Percentiles rank a stretch among this genome's conserved stretches.
Evolutionary conservation across 2,329 filamentous ascomycete species (phyloP).

Genomic region (Cyphellophora attinorum): DNA sequence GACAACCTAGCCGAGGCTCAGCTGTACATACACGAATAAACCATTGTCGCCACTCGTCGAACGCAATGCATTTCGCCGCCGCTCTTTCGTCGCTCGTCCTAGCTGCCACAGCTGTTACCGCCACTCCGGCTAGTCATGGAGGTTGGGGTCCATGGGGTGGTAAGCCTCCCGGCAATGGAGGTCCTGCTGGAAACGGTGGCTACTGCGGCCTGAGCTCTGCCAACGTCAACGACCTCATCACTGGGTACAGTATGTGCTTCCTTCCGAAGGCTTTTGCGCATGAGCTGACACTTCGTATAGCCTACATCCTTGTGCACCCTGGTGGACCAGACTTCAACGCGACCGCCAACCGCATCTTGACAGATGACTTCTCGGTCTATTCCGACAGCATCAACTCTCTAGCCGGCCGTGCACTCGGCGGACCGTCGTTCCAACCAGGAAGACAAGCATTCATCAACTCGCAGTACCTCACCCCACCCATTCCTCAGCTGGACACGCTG

Average conservation of each 20-base stretch:
- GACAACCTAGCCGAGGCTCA: too few species aligned
- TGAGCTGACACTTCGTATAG: neutral
- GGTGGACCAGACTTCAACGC: neutral
- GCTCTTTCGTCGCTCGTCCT: neutral
- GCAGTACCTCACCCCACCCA: constrained; percentile 19
- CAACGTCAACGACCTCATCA: constrained; percentile 1
- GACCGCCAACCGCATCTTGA: constrained; percentile 13
- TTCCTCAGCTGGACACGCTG: constrained; percentile 18
- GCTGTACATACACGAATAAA: too few species aligned
- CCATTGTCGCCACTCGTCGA: too few species aligned
- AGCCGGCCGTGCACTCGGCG: constrained; percentile 20
- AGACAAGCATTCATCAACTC: constrained; percentile 22
- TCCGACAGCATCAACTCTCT: constrained; percentile 26
- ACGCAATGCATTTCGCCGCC: neutral
- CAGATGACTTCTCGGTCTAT: constrained; percentile 20
- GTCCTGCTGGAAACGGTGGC: neutral
- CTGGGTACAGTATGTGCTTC: neutral
- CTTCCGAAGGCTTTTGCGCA: neutral
- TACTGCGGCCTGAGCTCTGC: neutral
- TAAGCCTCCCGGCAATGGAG: neutral
- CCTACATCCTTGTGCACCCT: neutral
- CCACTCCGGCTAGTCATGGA: neutral
- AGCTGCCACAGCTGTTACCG: neutral
- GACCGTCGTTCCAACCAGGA: constrained; percentile 20
- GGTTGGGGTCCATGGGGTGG: too few species aligned